Base-by-base conservation (phyloP, 495 filamentous ascomycete species). In the Symbiotaphrina buchneri region DNA sequence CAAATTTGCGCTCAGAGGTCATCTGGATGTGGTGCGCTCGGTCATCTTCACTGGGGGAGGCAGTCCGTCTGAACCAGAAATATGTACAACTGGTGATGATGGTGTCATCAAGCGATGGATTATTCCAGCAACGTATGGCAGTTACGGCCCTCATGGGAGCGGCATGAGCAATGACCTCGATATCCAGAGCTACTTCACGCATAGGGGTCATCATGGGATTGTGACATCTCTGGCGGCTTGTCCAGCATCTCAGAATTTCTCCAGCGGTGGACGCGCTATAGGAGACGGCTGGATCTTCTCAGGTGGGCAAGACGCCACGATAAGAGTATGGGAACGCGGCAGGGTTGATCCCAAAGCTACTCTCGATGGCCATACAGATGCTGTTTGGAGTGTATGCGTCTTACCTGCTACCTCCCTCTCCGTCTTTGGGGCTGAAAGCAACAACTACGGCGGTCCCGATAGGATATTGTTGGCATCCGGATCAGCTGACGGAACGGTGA, bases 251-350 rank as follows among this genome's bases (percentile, higher is more conserved):
- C 72, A 80, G 25, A 78, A 76, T 41, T 87, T 91, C 48, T 77
- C 75, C 6, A 90, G 80, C 18, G 83, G 82, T 13, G 84, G 83
- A 6, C 68, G 82, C 33, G 74, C 71, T 1, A 59, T 73, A 33
- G 81, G 81, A 13, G 84, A 93, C 39, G 90, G 90, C 4, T 95
- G 90, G 87, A 75, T 97, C 22, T 95, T 97, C 50, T 94, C 84
- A 11, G 87, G 90, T 25, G 87, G 87, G 3, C 81, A 92, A 44
- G 87, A 97, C 48, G 69, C 83, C 3, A 90, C 83, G 6, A 68
- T 97, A 13, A 66, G 82, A 17, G 81, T 95, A 2, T 97, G 87
- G 87, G 84, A 95, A 54, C 60, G 80, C 10, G 85, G 85, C 7
- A 57, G 83, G 22, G 80, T 97, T 23, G 90, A 93, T 47, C 82